Conservation (phyloP, 257 asterid species). For the Lithospermum erythrorhizon region DNA sequence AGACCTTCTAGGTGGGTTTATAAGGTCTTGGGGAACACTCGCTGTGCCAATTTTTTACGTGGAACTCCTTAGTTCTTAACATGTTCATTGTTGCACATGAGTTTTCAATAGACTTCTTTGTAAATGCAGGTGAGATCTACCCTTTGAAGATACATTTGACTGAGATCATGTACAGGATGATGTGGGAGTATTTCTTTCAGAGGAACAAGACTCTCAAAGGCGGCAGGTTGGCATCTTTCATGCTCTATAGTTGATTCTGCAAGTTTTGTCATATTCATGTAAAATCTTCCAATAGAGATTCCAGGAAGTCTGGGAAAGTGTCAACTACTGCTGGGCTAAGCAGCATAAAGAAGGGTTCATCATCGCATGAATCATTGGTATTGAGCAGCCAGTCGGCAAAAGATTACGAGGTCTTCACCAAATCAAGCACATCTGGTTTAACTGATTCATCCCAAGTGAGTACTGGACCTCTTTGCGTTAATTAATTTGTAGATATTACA, state of each 20-base stretch:
- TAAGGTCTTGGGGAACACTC: no score
- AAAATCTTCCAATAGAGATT: conserved; percentile 16
- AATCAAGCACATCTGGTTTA: conserved; percentile 34
- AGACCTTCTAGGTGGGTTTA: no score
- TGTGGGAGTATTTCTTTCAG: conserved; percentile 99
- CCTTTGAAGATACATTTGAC: conserved; percentile 94
- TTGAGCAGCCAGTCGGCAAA: conserved; percentile 40
- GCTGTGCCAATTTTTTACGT: no score
- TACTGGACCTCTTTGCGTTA: neutral
- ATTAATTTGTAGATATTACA: no score
- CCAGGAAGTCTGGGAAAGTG: conserved; percentile 95
- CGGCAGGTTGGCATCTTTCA: conserved; percentile 62
- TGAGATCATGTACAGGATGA: conserved; percentile 80
- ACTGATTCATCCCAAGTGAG: conserved; percentile 83
- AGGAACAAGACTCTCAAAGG: conserved; percentile 96
- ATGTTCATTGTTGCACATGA: neutral
- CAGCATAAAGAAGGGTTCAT: conserved; percentile 69
- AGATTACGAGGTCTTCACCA: conserved; percentile 49
- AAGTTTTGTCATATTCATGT: neutral
- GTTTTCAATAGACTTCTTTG: conserved; percentile 8
- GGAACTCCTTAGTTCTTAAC: neutral
- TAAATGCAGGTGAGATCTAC: conserved; percentile 75
- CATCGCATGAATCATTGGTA: conserved; percentile 39
- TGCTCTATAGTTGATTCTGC: neutral
- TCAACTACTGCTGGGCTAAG: conserved; percentile 91